Percentiles rank a stretch among this genome's conserved stretches.
Conservation (phyloP, 78 protist species). For the Protostelium mycophagum region DNA sequence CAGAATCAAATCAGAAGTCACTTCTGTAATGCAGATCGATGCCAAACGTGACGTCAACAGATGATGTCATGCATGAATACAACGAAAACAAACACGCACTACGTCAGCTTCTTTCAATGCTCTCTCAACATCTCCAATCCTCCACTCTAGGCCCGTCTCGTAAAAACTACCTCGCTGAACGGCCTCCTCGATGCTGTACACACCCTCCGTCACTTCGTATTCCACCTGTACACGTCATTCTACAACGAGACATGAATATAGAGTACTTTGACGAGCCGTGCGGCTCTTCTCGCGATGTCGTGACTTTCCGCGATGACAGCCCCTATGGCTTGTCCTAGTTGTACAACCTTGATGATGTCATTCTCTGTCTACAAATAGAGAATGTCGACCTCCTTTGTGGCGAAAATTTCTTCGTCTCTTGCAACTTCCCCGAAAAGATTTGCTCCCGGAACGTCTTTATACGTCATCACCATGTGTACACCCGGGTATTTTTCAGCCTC, state of each 20-base stretch:
- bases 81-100: background rate
- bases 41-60: too few species aligned
- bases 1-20: too few species aligned
- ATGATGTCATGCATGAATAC: too few species aligned
- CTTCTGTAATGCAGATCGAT: too few species aligned
- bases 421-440: constrained; percentile 55
- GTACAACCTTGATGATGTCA: background rate
- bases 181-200: constrained; percentile 85
- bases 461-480: constrained; percentile 37
- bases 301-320: constrained; percentile 75
- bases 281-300: constrained; percentile 56
- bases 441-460: constrained; percentile 68
- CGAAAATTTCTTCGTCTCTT: constrained; percentile 79
- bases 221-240: constrained; percentile 4
- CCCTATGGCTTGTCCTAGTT: constrained; percentile 74
- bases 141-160: constrained; percentile 9
- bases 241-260: background rate
- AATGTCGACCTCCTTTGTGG: constrained; percentile 10
- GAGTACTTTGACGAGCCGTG: constrained; percentile 62
- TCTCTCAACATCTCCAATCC: constrained; percentile 62
- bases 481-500: constrained; percentile 48
- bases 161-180: constrained; percentile 21
- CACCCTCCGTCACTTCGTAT: constrained; percentile 54
- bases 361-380: background rate
- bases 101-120: constrained; percentile 18